Conservation (phyloP, 768 basidiomycete species). For the Leccinum truebloodii region DNA sequence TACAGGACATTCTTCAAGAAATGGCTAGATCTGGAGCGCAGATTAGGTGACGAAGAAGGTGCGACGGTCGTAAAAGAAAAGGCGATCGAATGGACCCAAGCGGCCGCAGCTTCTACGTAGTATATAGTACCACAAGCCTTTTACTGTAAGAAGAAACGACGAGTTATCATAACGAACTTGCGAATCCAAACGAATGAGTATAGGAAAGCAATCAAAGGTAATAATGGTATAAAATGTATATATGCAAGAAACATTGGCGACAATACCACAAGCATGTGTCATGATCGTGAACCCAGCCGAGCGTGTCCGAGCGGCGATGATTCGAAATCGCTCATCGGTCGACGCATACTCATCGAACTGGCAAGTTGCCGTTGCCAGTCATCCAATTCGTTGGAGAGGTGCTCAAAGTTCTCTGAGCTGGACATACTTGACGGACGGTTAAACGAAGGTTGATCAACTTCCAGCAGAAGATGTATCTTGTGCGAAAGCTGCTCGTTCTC, state of each 20-base stretch:
- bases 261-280: constrained; percentile 25
- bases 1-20: constrained; percentile 94
- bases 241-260: constrained; percentile 28
- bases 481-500: constrained; percentile 91
- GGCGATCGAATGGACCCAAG: constrained; percentile 90
- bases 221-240: constrained; percentile 40
- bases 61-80: constrained; percentile 79
- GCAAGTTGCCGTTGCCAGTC: constrained; percentile 86
- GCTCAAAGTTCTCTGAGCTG: constrained; percentile 83
- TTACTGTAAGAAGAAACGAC: constrained; percentile 38
- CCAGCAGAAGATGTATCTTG: constrained; percentile 86
- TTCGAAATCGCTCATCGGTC: constrained; percentile 74
- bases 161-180: constrained; percentile 38
- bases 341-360: constrained; percentile 73
- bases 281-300: constrained; percentile 60
- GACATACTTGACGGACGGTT: constrained; percentile 69
- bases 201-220: constrained; percentile 35
- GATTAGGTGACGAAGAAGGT: constrained; percentile 86
- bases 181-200: constrained; percentile 58
- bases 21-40: constrained; percentile 87
- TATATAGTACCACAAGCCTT: constrained; percentile 6
- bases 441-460: constrained; percentile 79
- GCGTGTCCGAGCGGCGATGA: constrained; percentile 53
- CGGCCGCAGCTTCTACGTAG: constrained; percentile 38
- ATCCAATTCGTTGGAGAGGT: constrained; percentile 79